phyloP scores from a whole-genome alignment of 139 green algal genomes.

The Picochlorum sp. region DNA sequence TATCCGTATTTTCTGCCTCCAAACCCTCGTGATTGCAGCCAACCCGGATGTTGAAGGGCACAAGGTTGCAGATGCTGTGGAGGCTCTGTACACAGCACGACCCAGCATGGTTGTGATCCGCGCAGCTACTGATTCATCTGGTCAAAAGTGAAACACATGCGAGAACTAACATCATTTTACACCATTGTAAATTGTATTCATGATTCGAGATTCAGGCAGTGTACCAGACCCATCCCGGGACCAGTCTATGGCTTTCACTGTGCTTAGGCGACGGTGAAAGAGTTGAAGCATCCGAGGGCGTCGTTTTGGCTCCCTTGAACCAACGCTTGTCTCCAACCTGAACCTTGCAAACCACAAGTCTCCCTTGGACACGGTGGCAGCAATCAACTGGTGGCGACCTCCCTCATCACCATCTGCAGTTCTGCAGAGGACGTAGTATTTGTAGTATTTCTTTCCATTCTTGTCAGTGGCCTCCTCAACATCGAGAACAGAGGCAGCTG shows the following conservation, averaged over 20 bases:
- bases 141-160: no score
- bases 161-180: no score
- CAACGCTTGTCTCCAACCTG: conserved; percentile 72
- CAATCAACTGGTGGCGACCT: conserved; percentile 91
- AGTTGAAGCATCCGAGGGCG: conserved; percentile 31
- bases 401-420: conserved; percentile 94
- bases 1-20: background rate
- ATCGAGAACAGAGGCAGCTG: conserved; percentile 74
- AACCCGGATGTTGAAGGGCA: conserved; percentile 17
- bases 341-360: conserved; percentile 74
- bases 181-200: no score
- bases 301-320: conserved; percentile 66
- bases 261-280: conserved; percentile 65
- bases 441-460: conserved; percentile 97
- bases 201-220: no score
- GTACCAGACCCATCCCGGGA: no score
- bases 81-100: no score
- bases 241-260: no score
- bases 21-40: conserved; percentile 21
- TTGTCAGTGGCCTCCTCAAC: conserved; percentile 67
- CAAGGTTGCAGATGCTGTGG: background rate
- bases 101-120: no score
- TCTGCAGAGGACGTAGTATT: conserved; percentile 71
- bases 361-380: conserved; percentile 73
- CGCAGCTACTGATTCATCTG: no score